A percentile compares a stretch with the other conserved stretches of the same genome.
Conservation (phyloP, 768 basidiomycete species). For the Tubosaeta brunneosetosa region DNA sequence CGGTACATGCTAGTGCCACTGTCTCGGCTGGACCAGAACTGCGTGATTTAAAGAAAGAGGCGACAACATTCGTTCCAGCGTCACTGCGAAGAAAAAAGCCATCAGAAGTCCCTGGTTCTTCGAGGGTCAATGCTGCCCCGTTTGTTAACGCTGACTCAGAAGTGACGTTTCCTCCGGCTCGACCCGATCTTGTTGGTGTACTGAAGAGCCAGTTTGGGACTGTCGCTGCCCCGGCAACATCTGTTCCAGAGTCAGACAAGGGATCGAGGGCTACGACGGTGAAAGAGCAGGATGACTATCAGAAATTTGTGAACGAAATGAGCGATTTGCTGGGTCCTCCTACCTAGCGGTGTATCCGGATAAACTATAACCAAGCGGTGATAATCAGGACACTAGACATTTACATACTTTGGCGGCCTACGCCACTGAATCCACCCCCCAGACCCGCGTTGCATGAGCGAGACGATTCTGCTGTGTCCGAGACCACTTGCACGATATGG, state of each 20-base stretch:
- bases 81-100: conserved; percentile 72
- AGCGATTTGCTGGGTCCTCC: conserved; percentile 51
- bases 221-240: conserved; percentile 21
- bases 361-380: neutral
- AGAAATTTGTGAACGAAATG: conserved; percentile 74
- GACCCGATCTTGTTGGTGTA: conserved; percentile 64
- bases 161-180: conserved; percentile 32
- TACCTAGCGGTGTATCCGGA: conserved; percentile 9
- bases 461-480: conserved; percentile 54
- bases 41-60: conserved; percentile 93
- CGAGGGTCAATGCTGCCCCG: conserved; percentile 64
- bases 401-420: conserved; percentile 6
- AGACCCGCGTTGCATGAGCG: conserved; percentile 26
- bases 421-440: neutral
- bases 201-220: conserved; percentile 59
- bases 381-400: neutral
- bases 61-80: conserved; percentile 85
- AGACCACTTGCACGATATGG: conserved; percentile 59
- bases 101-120: conserved; percentile 28
- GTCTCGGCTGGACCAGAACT: conserved; percentile 84
- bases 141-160: conserved; percentile 35
- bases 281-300: conserved; percentile 64
- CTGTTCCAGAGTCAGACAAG: conserved; percentile 13
- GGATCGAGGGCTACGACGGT: conserved; percentile 21
- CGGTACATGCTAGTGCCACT: conserved; percentile 50